phyloP scores from a whole-genome alignment of 495 filamentous ascomycete species.

The Talaromyces thailandensis region DNA sequence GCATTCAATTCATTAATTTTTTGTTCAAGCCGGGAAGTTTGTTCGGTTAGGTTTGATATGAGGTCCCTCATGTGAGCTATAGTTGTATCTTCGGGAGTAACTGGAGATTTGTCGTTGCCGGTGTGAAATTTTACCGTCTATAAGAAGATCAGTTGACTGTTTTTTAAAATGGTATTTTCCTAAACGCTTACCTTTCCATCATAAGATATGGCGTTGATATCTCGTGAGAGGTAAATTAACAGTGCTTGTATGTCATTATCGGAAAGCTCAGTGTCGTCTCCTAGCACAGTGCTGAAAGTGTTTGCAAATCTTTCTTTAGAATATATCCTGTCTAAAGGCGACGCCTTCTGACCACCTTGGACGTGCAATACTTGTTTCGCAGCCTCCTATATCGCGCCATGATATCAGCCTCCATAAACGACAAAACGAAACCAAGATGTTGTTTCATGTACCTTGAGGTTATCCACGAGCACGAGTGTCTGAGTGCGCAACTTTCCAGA shows the following conservation, averaged over 20 bases:
- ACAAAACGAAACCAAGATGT: neutral
- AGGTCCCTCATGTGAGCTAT: slow-evolving; percentile 70
- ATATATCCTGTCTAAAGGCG: slow-evolving; percentile 55
- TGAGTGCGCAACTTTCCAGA: slow-evolving; percentile 23
- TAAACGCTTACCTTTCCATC: slow-evolving; percentile 44
- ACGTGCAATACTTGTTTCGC: slow-evolving; percentile 35
- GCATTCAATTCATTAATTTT: slow-evolving; percentile 39
- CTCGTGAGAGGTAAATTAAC: slow-evolving; percentile 62
- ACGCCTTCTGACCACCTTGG: slow-evolving; percentile 26
- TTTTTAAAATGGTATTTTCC: slow-evolving; percentile 1
- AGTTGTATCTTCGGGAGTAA: slow-evolving; percentile 68
- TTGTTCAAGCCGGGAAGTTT: slow-evolving; percentile 51
- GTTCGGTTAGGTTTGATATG: slow-evolving; percentile 49
- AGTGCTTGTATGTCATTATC: slow-evolving; percentile 60
- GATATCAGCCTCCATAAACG: neutral
- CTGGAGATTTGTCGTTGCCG: slow-evolving; percentile 34
- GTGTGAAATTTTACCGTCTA: slow-evolving; percentile 67
- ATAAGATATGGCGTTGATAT: slow-evolving; percentile 53
- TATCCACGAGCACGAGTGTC: slow-evolving; percentile 42
- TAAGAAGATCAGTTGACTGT: slow-evolving; percentile 10
- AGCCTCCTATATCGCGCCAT: slow-evolving; percentile 27
- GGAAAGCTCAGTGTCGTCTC: slow-evolving; percentile 44
- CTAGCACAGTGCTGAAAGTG: slow-evolving; percentile 45
- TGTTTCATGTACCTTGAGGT: slow-evolving; percentile 34
- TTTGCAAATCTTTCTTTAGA: slow-evolving; percentile 54